Evolutionary conservation across 805 yeast species (phyloP), one percentile per base, ranked within the genome.

Genomic region (Saccharomyces paradoxus): DNA sequence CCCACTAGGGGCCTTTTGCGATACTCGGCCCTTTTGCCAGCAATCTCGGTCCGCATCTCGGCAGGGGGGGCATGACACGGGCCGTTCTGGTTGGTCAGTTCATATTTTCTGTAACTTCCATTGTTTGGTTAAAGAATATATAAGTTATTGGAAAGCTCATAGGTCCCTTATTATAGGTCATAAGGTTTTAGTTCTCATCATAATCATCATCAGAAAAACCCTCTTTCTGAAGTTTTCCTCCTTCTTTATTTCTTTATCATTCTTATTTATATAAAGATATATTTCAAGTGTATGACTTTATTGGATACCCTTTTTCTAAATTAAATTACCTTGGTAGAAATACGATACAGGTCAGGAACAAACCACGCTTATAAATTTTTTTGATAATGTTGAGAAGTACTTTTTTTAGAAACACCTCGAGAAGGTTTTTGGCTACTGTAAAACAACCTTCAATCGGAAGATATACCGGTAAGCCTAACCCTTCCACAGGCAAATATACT

Each of bases 401-500:
- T 24, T 22, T 53, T 29, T 46, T 53, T 14, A 59, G 55, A 49
- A 53, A 46, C 29, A 46, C 51, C 13, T 41, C 54, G 1, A 53
- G 49, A 24, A 60, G 63, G 56, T 52, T 50, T 2, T 46, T 61
- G 28, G 52, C 72, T 7, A 58, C 66, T 31, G 58, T 57, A 44
- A 62, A 63, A 46, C 71, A 67, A 55, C 72, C 72, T 32, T 54
- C 62, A 2, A 68, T 68, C 49, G 72, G 72, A 54, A 65, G 63
- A 55, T 69, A 53, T 53, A 65, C 70, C 21, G 72, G 72, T 30
- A 63, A 63, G 48, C 64, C 71, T 46, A 57, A 69, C 50, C 61
- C 70, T 58, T 76, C 85, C 57, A 82, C 86, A 58, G 98, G 98
- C 61, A 87, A 87, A 67, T 92, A 83, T 78, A 83, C 89, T 53